These are phyloP conservation scores for Agrocybe pediades DNA, from an alignment of 768 basidiomycete genomes.

Conservation along the genomic window DNA sequence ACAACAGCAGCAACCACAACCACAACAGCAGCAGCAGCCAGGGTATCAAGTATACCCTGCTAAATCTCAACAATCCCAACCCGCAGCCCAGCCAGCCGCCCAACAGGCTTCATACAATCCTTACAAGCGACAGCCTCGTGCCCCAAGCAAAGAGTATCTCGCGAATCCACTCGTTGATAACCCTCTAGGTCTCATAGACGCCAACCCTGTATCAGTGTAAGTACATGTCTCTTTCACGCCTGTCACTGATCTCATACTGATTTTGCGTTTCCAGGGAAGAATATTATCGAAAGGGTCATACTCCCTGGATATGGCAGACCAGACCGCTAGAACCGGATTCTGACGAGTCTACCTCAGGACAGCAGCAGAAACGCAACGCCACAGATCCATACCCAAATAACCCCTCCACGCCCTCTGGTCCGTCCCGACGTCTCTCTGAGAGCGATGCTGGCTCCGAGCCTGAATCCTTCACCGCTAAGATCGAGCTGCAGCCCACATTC, in stretches of 20 bases:
- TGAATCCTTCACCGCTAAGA: conserved; percentile 51
- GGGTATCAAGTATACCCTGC: neutral
- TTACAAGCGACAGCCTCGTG: conserved; percentile 62
- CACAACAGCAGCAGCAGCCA: conserved; percentile 25
- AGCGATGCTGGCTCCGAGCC: conserved; percentile 17
- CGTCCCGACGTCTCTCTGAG: conserved; percentile 5
- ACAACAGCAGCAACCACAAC: conserved; percentile 24
- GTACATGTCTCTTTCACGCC: conserved; percentile 25
- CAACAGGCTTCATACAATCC: conserved; percentile 46
- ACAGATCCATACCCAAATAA: neutral
- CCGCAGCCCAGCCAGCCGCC: conserved; percentile 18
- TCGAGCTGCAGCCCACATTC: conserved; percentile 66
- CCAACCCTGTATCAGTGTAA: conserved; percentile 56
- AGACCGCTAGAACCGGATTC: conserved; percentile 50
- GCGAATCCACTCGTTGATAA: conserved; percentile 59
- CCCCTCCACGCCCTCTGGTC: conserved; percentile 5
- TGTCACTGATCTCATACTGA: conserved; percentile 1
- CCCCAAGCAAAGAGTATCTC: conserved; percentile 68
- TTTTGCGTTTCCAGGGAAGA: conserved; percentile 30
- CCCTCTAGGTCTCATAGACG: conserved; percentile 63
- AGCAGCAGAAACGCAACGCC: neutral
- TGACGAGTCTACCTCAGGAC: conserved; percentile 13
- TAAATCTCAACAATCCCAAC: conserved; percentile 16
- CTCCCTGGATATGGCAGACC: conserved; percentile 72
- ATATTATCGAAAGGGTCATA: conserved; percentile 35